Percentiles rank a stretch among this genome's conserved stretches.
phyloP scores from a whole-genome alignment of 1,284 basidiomycete genomes.

The Agroathelia rolfsii region DNA sequence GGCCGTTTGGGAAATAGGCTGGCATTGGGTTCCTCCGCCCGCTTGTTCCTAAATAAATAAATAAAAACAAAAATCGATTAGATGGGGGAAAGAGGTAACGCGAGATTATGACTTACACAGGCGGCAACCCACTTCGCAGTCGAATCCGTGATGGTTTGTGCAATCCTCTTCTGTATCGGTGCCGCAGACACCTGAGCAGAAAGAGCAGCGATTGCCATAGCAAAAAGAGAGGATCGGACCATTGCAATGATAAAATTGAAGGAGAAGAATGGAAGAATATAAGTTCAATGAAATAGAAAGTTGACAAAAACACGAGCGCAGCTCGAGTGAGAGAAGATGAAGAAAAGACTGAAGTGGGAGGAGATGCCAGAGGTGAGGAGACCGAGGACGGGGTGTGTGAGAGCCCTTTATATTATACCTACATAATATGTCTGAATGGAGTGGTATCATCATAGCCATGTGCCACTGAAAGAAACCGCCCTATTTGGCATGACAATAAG shows the following conservation, averaged over 20 bases:
- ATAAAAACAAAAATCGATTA: too few relatives aligned
- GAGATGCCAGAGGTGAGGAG: too few relatives aligned
- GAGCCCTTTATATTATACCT: too few relatives aligned
- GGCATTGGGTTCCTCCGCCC: constrained; percentile 16
- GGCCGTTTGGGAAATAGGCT: constrained; percentile 14
- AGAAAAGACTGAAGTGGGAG: background rate
- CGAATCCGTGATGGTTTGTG: constrained; percentile 28
- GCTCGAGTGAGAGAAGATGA: constrained; percentile 3
- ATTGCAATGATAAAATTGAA: background rate
- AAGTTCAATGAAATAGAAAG: constrained; percentile 3
- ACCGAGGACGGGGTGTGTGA: too few relatives aligned
- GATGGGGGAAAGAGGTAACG: too few relatives aligned
- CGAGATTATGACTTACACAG: constrained; percentile 16
- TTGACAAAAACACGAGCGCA: constrained; percentile 5
- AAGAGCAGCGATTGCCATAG: constrained; percentile 11
- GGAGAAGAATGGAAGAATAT: background rate
- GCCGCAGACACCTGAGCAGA: constrained; percentile 11
- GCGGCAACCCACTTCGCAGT: constrained; percentile 28
- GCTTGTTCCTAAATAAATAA: too few relatives aligned
- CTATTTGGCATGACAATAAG: too few relatives aligned
- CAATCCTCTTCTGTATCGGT: constrained; percentile 30
- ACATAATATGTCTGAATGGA: too few relatives aligned
- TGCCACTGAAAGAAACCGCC: too few relatives aligned
- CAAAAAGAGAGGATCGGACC: constrained; percentile 11
- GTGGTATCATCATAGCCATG: too few relatives aligned